These are phyloP conservation scores for Didymellaceae sp. DNA, from an alignment of 2,329 filamentous ascomycete genomes.

Conservation along the genomic window DNA sequence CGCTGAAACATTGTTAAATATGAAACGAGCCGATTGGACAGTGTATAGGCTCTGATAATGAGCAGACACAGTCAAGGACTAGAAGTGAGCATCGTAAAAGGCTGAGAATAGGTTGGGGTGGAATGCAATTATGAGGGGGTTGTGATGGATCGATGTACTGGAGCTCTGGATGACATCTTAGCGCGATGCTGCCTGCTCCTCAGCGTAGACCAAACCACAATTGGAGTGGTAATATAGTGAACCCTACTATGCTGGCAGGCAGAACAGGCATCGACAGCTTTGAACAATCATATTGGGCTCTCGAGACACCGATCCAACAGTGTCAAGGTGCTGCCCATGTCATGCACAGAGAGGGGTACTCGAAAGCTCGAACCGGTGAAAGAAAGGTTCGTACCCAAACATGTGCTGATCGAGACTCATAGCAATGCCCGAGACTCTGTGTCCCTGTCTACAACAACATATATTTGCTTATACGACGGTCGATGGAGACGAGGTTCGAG, in stretches of 20 bases:
- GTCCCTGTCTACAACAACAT: conserved; percentile 38
- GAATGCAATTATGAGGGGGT: conserved; percentile 29
- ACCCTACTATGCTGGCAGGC: conserved; percentile 26
- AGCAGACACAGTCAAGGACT: conserved; percentile 6
- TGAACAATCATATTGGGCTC: conserved; percentile 16
- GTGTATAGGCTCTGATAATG: conserved; percentile 1
- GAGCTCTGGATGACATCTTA: conserved; percentile 30
- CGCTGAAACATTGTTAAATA: conserved; percentile 36
- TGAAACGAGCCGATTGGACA: conserved; percentile 17
- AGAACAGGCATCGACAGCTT: conserved; percentile 29
- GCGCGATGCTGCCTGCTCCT: conserved; percentile 48
- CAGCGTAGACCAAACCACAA: conserved; percentile 37
- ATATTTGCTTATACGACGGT: conserved; percentile 32
- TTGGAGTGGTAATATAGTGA: conserved; percentile 27
- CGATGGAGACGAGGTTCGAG: conserved; percentile 22
- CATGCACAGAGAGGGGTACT: conserved; percentile 9
- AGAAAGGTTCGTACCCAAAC: conserved; percentile 48
- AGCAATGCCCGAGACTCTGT: conserved; percentile 43
- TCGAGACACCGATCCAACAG: conserved; percentile 19
- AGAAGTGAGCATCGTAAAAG: background rate
- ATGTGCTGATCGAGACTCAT: conserved; percentile 52
- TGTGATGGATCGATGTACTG: conserved; percentile 31
- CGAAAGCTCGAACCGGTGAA: conserved; percentile 22
- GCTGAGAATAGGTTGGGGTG: conserved; percentile 18
- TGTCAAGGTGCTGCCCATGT: background rate